Conservation (phyloP, 208 protist species). For the Leishmania braziliensis region DNA sequence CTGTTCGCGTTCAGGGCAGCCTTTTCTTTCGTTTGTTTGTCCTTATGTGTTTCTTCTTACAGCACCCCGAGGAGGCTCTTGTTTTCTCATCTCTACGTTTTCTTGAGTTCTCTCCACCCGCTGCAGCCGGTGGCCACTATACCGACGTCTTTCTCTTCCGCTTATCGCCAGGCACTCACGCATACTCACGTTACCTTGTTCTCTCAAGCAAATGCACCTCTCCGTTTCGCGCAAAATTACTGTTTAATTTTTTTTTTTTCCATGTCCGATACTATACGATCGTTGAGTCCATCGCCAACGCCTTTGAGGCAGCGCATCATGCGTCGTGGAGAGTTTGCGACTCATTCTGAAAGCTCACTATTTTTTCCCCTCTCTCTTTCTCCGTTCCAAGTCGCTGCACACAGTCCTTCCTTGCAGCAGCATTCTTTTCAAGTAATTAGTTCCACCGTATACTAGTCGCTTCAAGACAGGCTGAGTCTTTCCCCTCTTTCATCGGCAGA, state of each 20-base stretch:
- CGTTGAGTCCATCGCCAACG: not conserved
- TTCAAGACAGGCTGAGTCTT: not conserved
- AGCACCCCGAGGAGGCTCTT: not conserved
- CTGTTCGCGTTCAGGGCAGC: not conserved
- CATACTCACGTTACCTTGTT: not conserved
- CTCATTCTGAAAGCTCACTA: not conserved
- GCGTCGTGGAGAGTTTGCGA: not conserved
- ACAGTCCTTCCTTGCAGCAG: not conserved
- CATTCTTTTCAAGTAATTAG: conserved; percentile 1
- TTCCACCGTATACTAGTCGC: not conserved
- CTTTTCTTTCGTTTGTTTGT: not conserved
- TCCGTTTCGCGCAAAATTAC: not conserved
- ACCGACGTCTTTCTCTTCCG: not conserved
- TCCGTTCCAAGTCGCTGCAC: not conserved
- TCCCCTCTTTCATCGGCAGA: not conserved
- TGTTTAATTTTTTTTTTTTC: not conserved
- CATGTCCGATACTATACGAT: not conserved
- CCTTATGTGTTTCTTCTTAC: not conserved
- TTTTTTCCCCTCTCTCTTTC: not conserved
- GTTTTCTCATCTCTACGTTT: not conserved
- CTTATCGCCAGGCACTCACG: not conserved
- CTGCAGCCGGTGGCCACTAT: not conserved
- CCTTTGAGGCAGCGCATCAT: not conserved
- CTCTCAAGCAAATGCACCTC: not conserved
- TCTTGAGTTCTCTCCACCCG: not conserved